Conservation (phyloP, 2,329 filamentous ascomycete genomes). For the Albophoma yamanashiensis region DNA sequence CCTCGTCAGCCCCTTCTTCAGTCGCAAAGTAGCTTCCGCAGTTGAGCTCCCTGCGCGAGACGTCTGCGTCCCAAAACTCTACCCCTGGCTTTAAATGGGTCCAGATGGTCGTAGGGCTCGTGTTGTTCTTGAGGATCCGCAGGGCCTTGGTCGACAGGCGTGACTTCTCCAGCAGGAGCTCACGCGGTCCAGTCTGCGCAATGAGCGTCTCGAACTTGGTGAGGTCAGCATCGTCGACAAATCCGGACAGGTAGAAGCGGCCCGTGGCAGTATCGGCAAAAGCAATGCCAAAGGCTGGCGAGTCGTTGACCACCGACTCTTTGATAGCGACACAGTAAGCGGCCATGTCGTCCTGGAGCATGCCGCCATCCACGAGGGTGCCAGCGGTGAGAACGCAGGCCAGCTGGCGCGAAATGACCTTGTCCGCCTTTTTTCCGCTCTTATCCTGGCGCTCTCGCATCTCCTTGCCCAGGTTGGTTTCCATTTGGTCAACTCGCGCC, state of each 20-base stretch:
- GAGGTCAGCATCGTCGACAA: slow-evolving; percentile 82
- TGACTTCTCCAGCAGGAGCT: slow-evolving; percentile 82
- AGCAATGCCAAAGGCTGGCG: slow-evolving; percentile 79
- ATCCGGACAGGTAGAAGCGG: slow-evolving; percentile 87
- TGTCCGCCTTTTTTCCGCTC: slow-evolving; percentile 65
- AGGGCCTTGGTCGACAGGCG: slow-evolving; percentile 78
- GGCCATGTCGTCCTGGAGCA: slow-evolving; percentile 97
- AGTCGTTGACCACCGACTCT: slow-evolving; percentile 59
- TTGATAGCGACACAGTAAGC: slow-evolving; percentile 96
- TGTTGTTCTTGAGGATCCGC: slow-evolving; percentile 94
- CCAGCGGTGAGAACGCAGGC: slow-evolving; percentile 85
- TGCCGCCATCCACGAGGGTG: slow-evolving; percentile 87
- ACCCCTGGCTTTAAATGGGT: slow-evolving; percentile 78
- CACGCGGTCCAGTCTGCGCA: slow-evolving; percentile 80
- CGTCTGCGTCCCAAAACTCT: slow-evolving; percentile 87
- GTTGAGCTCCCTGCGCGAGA: slow-evolving; percentile 70
- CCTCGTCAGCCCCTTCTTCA: slow-evolving; percentile 42
- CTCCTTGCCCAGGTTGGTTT: slow-evolving; percentile 90
- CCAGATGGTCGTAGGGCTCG: slow-evolving; percentile 85
- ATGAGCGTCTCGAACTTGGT: slow-evolving; percentile 97
- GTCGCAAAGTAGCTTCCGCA: slow-evolving; percentile 68
- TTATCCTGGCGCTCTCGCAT: slow-evolving; percentile 84
- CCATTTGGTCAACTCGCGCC: slow-evolving; percentile 90
- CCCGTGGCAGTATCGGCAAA: slow-evolving; percentile 95
- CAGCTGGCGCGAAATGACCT: slow-evolving; percentile 85